Base-by-base conservation (phyloP, 2,329 filamentous ascomycete species). In the Phoma sp. region DNA sequence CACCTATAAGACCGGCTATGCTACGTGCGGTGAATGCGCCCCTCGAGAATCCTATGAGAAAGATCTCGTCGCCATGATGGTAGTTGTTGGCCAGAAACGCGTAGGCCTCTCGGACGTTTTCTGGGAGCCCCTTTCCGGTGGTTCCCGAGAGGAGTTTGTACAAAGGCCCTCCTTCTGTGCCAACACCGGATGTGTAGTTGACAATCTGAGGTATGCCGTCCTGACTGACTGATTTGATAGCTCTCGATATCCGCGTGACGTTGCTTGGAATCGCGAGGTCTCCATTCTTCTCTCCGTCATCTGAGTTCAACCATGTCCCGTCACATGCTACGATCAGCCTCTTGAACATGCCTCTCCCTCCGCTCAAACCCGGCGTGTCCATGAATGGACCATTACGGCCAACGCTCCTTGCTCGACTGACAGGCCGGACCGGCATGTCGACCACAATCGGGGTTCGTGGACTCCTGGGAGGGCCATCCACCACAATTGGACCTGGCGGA, bases 21-120 rank as follows among this genome's bases (percentile, higher is more conserved):
- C 67, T 71, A 40, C 72, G 70, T 7, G 70, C 82, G 1, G 78
- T 81, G 58, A 75, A 81, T 2, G 79, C 78, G 14, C 79, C 79
- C 45, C 79, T 65, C 2, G 77, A 79, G 58, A 80, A 81, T 2
- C 79, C 79, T 4, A 80, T 59, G 7, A 81, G 64, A 56, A 79
- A 80, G 38, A 81, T 78, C 14, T 78, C 77, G 52, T 80, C 78
- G 49, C 81, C 81, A 0, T 74, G 75, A n/a, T 76, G 69, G 59
- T 79, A 83, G 65, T 83, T 84, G 50, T 79, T 79, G n/a, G 78
- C 75, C 2, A 83, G 67, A 62, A 82, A 83, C 6, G 75, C 75
- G 47, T 84, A 82, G 0, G 73, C 77, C 65, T 80, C 76, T 10
- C 79, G 71, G 3, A 82, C 77, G 41, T 79, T 78, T 30, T 81